Conservation (phyloP, 2,329 filamentous ascomycete species). For the Colletotrichum melonis region DNA sequence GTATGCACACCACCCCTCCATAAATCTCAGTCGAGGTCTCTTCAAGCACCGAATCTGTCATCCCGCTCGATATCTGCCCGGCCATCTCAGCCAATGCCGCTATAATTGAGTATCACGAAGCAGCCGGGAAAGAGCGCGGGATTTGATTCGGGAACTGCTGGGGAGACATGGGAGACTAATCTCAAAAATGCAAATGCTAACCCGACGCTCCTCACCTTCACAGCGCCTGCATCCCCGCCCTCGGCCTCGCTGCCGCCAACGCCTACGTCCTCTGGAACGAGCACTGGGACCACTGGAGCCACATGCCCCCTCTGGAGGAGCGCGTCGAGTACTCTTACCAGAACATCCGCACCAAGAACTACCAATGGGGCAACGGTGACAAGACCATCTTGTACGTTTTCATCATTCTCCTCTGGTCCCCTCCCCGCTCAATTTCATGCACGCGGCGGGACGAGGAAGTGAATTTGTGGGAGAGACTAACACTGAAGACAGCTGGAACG, state of each 20-base stretch:
- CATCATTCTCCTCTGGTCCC: no score
- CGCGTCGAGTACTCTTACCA: slow-evolving; percentile 94
- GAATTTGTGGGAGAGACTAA: slow-evolving; percentile 22
- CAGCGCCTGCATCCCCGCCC: slow-evolving; percentile 80
- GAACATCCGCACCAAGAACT: slow-evolving; percentile 98
- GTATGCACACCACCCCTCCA: slow-evolving; percentile 67
- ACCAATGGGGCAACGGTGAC: slow-evolving; percentile 93
- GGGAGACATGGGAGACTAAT: neutral
- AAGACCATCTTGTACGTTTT: slow-evolving; percentile 79
- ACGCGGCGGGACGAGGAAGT: neutral
- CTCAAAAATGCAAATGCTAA: neutral
- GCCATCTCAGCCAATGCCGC: neutral
- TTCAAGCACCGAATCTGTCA: slow-evolving; percentile 39
- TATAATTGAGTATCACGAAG: neutral
- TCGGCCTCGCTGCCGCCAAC: slow-evolving; percentile 81
- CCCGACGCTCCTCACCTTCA: slow-evolving; percentile 4
- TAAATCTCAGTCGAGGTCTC: neutral
- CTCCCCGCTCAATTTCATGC: no score
- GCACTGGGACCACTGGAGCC: slow-evolving; percentile 96
- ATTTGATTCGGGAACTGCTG: neutral
- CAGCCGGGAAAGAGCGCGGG: neutral
- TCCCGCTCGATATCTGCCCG: neutral
- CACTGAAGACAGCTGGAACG: slow-evolving; percentile 80
- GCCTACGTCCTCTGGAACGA: slow-evolving; percentile 92
- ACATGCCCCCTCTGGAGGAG: slow-evolving; percentile 90